Conservation (phyloP, 1,139 yeast species). For the Candida labiduridarum region DNA sequence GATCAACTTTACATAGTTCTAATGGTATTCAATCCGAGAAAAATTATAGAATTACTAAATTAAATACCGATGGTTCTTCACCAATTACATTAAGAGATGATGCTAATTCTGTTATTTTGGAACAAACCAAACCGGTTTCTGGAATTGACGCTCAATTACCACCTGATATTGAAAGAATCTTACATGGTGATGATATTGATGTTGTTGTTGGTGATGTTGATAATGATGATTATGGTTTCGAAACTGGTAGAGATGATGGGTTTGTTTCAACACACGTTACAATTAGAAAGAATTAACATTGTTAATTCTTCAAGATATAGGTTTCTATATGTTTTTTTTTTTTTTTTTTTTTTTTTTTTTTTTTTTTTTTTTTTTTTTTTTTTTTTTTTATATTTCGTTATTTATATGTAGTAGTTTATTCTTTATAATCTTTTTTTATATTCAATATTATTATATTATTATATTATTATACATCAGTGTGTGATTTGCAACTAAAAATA, state of each 20-base stretch:
- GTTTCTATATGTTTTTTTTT: background rate
- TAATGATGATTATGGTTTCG: background rate
- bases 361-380: background rate
- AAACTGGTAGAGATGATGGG: background rate
- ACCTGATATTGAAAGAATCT: conserved; percentile 15
- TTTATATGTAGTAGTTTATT: background rate
- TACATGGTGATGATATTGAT: conserved; percentile 7
- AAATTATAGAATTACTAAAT: conserved; percentile 7
- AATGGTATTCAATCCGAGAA: background rate
- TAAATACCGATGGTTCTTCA: conserved; percentile 7
- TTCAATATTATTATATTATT: too few relatives aligned
- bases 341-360: background rate
- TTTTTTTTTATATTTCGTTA: background rate
- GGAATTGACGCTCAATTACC: conserved; percentile 14
- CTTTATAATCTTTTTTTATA: background rate
- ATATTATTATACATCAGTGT: too few relatives aligned
- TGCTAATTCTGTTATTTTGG: conserved; percentile 4
- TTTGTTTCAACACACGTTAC: conserved; percentile 1
- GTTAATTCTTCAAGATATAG: too few relatives aligned
- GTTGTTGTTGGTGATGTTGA: background rate
- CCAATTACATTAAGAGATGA: conserved; percentile 13
- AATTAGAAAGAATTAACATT: background rate
- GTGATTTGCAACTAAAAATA: too few relatives aligned
- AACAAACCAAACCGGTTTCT: background rate
- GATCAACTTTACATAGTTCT: conserved; percentile 12